Evolutionary conservation across 306 rosid species (phyloP).

Genomic region (Malus sylvestris): DNA sequence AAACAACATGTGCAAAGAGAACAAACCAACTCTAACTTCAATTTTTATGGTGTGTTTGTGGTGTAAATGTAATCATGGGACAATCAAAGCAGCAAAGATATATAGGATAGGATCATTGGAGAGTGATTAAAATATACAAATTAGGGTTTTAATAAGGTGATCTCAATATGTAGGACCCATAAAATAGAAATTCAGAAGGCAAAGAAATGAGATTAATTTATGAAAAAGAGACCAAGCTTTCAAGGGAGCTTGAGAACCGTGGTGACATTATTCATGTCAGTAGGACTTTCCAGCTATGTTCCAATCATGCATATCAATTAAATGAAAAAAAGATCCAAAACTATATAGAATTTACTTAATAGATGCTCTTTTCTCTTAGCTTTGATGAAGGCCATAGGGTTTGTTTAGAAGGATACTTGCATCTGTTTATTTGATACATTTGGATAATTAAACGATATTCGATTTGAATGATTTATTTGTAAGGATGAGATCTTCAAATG

Average conservation of each 20-base stretch:
- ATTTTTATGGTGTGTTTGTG: neutral
- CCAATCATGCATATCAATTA: neutral
- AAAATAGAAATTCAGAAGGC: neutral
- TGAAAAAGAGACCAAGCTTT: conserved; percentile 1
- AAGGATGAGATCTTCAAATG: too few relatives aligned
- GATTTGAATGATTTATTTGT: too few relatives aligned
- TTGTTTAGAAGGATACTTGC: neutral
- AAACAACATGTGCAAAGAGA: neutral
- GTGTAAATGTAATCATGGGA: neutral
- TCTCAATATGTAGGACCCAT: neutral
- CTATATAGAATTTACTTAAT: too few relatives aligned
- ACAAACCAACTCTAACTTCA: neutral
- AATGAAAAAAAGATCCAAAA: neutral
- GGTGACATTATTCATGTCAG: neutral
- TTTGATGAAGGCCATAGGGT: neutral
- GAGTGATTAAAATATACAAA: neutral
- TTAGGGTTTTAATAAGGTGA: neutral
- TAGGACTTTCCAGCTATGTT: neutral
- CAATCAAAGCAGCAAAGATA: neutral
- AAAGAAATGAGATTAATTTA: neutral
- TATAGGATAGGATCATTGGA: neutral
- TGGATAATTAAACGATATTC: too few relatives aligned
- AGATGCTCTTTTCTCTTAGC: neutral
- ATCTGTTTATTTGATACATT: too few relatives aligned
- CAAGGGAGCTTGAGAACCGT: neutral